Evolutionary conservation across 305 asterid species (phyloP).

Genomic region (Rubia peregrina): DNA sequence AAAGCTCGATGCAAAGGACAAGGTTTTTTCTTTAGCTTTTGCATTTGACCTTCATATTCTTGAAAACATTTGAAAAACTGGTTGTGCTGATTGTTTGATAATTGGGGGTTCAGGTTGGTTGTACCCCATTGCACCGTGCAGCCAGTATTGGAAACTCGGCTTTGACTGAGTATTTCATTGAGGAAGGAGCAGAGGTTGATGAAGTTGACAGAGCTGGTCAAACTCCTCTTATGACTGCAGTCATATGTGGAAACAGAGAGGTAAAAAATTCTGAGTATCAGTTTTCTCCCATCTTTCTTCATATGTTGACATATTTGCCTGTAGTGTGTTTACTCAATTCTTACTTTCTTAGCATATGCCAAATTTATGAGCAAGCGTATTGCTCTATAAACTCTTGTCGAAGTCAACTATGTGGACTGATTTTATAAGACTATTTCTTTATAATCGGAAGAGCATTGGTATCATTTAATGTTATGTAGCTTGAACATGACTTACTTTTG

Average conservation of each 20-base stretch:
- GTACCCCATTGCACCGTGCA: conserved; percentile 96
- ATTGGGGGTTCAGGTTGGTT: conserved; percentile 54
- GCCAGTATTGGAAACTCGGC: conserved; percentile 74
- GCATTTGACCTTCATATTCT: neutral
- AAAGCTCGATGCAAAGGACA: conserved; percentile 74
- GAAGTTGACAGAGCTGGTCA: conserved; percentile 77
- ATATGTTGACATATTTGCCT: neutral
- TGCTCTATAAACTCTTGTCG: neutral
- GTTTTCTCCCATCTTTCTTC: neutral
- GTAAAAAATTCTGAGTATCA: conserved; percentile 22
- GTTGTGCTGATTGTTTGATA: conserved; percentile 14
- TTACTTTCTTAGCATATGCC: neutral
- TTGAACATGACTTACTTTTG: neutral
- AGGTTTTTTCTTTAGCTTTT: conserved; percentile 36
- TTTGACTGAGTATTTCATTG: conserved; percentile 68
- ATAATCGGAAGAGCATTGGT: neutral
- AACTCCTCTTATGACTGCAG: conserved; percentile 92
- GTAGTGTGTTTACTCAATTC: neutral
- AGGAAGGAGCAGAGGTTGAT: conserved; percentile 94
- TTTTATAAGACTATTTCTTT: too few relatives aligned
- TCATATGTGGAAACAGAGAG: conserved; percentile 62
- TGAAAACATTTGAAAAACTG: conserved; percentile 7
- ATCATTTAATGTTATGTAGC: neutral
- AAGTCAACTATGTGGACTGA: neutral
- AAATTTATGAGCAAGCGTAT: neutral